phyloP scores from a whole-genome alignment of 352 stramenopile species.

The Blastocystis sp. region DNA sequence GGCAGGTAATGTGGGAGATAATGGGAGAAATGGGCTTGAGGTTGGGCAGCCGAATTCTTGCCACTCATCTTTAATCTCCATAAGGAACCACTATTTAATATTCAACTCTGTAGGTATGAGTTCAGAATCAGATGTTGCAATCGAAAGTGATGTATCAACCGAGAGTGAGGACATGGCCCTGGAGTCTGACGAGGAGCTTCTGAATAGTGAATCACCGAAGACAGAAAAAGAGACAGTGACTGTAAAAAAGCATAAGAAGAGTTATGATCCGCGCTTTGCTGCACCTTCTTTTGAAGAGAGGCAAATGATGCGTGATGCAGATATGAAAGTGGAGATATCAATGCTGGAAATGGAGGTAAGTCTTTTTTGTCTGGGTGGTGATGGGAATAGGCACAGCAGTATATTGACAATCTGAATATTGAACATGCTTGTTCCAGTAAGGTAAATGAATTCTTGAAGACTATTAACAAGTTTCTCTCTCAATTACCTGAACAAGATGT shows the following conservation, averaged over 20 bases:
- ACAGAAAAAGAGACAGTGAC: not conserved
- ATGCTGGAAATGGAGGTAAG: conserved; percentile 47
- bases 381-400: conserved; percentile 31
- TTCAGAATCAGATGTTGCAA: conserved; percentile 10
- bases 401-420: not conserved
- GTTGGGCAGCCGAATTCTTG: too few species aligned
- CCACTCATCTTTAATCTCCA: too few species aligned
- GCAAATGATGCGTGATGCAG: conserved; percentile 49
- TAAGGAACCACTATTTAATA: too few species aligned
- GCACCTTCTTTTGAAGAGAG: conserved; percentile 23
- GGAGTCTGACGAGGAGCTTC: conserved; percentile 34
- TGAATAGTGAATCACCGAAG: not conserved
- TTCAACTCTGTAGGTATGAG: not conserved
- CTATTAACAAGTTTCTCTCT: not conserved
- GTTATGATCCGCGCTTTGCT: conserved; percentile 47
- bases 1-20: too few species aligned
- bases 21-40: too few species aligned
- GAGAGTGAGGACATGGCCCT: conserved; percentile 4
- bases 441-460: conserved; percentile 17
- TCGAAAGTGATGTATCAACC: not conserved
- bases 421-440: not conserved
- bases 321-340: conserved; percentile 49
- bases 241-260: conserved; percentile 30
- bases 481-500: conserved; percentile 47
- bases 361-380: not conserved